Base-by-base conservation (phyloP, 2,329 filamentous ascomycete genomes). In the Metarhizium sp. region DNA sequence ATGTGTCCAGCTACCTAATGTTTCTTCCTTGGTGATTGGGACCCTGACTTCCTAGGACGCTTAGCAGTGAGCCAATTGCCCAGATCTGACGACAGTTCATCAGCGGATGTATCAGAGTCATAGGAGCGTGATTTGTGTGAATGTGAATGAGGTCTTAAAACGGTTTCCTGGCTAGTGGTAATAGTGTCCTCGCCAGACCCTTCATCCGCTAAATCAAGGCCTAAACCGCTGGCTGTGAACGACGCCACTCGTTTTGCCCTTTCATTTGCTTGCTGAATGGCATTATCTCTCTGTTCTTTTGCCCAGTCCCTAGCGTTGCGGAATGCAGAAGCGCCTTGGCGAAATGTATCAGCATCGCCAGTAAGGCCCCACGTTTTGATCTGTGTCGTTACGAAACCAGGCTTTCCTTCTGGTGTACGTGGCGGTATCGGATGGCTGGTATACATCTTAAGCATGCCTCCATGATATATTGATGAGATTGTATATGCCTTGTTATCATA, bases 401-500 rank as follows among this genome's bases (percentile, higher is more conserved):
- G n/a, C 11, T 16, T 11, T 20, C 1, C 45, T 1, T 29, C 32
- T 25, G 16, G 25, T 6, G 14, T 7, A 1, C 20, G 20, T 25
- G 49, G 42, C 14, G 40, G 47, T 14, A 54, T 52, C 2, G 51
- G 51, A 49, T 58, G 56, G 32, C 14, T 47, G 11, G 48, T 36
- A 43, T 40, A 58, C 51, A 58, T 55, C 25, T 52, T 56, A 3
- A 54, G 36, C 0, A 0, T 4, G 4, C 56, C 56, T 10, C 43
- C 46, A 2, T 49, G 47, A 16, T 58, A 56, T 7, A 32, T 52
- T 2, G 32, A 50, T 1, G 34, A 34, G 3, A 54, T 49, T 3
- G 56, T 49, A 47, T 58, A 50, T 7, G 56, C 56, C 7, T 46
- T 55, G 3, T 52, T 54, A 16, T 56, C 54, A 25, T 47, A 55